Percentiles rank a stretch among this genome's conserved stretches.
phyloP scores from a whole-genome alignment of 1,139 yeast genomes.

The Hyphopichia khmerensis region DNA sequence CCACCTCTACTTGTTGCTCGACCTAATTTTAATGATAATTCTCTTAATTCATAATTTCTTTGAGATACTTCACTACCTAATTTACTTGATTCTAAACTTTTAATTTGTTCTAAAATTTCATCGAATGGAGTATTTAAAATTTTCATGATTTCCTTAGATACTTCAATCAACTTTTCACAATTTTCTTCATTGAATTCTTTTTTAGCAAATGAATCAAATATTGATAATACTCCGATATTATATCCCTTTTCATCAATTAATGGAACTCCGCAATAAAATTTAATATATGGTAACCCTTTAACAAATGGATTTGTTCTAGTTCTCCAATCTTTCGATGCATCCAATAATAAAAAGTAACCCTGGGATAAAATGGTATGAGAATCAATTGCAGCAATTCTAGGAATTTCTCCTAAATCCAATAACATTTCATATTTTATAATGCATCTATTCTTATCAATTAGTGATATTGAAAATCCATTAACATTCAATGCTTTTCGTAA shows the following conservation, averaged over 20 bases:
- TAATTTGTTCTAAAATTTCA: constrained; percentile 9
- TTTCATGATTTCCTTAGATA: constrained; percentile 44
- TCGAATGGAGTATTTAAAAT: constrained; percentile 37
- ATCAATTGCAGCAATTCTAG: constrained; percentile 60
- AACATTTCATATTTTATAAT: constrained; percentile 48
- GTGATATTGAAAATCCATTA: constrained; percentile 56
- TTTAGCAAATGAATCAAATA: constrained; percentile 54
- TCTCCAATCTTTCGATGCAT: constrained; percentile 71
- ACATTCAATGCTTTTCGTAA: constrained; percentile 38
- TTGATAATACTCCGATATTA: constrained; percentile 58
- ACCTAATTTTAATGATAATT: constrained; percentile 40
- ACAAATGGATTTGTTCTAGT: constrained; percentile 60
- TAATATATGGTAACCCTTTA: constrained; percentile 56
- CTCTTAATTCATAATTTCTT: constrained; percentile 21
- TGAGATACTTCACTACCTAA: not conserved
- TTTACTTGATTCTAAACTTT: not conserved
- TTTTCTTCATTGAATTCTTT: constrained; percentile 33
- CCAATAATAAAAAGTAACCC: constrained; percentile 51
- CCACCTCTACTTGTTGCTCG: constrained; percentile 51
- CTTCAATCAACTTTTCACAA: constrained; percentile 31
- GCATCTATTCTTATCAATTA: constrained; percentile 50
- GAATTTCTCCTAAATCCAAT: constrained; percentile 47
- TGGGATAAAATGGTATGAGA: constrained; percentile 64
- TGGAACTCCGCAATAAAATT: constrained; percentile 66
- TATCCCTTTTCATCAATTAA: constrained; percentile 37